A percentile compares a stretch with the other conserved stretches of the same genome.
These are phyloP conservation scores for Triticum timopheevii DNA, from an alignment of 176 grass and related monocot species.

Conservation along the genomic window DNA sequence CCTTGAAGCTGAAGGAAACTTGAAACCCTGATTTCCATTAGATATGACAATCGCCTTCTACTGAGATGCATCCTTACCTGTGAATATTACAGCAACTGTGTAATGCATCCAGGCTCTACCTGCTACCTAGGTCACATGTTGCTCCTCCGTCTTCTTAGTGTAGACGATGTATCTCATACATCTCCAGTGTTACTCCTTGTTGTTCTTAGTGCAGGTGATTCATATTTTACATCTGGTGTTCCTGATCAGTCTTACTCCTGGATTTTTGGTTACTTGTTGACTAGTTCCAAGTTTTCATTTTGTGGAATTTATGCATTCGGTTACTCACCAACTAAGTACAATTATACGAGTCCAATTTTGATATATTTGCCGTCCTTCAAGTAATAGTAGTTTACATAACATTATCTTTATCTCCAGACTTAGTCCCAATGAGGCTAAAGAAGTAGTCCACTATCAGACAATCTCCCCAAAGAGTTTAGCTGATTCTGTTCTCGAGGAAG, in stretches of 20 bases:
- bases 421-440: constrained; percentile 45
- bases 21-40: background rate
- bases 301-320: background rate
- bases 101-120: background rate
- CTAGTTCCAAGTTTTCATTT: background rate
- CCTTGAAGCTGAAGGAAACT: background rate
- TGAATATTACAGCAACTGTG: background rate
- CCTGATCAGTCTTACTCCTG: background rate
- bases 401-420: constrained; percentile 48
- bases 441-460: constrained; percentile 74
- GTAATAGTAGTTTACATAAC: constrained; percentile 5
- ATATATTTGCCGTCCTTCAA: background rate
- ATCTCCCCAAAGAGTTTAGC: constrained; percentile 60
- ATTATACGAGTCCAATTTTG: background rate
- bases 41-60: background rate
- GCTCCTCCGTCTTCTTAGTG: background rate
- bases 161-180: background rate
- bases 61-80: background rate
- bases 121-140: background rate
- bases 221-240: background rate
- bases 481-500: constrained; percentile 75
- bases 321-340: constrained; percentile 7
- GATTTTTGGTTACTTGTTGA: background rate
- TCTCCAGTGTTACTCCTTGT: background rate
- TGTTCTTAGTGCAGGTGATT: background rate